These are phyloP conservation scores for Crithidia expoeki DNA, from an alignment of 208 protist species.

Conservation along the genomic window DNA sequence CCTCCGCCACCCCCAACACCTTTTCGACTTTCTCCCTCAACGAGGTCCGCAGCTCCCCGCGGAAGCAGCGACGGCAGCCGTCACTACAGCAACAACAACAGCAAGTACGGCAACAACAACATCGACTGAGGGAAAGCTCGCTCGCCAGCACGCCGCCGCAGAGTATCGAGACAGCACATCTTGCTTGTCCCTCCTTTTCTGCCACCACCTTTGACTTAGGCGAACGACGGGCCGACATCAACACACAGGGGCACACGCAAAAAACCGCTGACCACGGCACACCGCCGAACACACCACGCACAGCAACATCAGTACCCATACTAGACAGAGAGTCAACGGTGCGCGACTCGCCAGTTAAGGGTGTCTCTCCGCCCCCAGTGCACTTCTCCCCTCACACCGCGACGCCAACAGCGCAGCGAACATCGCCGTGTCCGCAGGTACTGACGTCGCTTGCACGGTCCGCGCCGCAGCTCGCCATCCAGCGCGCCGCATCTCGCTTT, in stretches of 20 bases:
- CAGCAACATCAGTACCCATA: background rate
- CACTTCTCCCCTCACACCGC: background rate
- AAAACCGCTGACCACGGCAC: background rate
- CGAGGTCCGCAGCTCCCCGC: background rate
- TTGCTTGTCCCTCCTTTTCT: background rate
- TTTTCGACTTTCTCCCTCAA: background rate
- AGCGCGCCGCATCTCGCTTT: conserved; percentile 6
- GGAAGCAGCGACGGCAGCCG: background rate
- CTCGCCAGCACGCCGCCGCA: conserved; percentile 2
- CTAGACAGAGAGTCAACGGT: too few species aligned
- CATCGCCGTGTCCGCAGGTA: background rate
- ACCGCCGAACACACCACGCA: background rate
- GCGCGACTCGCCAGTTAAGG: background rate
- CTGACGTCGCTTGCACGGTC: conserved; percentile 4
- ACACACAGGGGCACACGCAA: too few species aligned
- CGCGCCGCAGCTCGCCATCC: background rate
- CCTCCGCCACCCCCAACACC: background rate
- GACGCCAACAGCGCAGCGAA: background rate
- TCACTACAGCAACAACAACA: background rate
- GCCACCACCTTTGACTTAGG: background rate
- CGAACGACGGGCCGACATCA: too few species aligned
- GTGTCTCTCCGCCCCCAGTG: background rate
- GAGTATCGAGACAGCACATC: background rate
- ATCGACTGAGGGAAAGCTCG: background rate
- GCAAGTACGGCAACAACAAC: background rate